Percentiles rank a stretch among this genome's conserved stretches.
Conservation (phyloP, 2,329 filamentous ascomycete genomes). For the Onygenales sp. region DNA sequence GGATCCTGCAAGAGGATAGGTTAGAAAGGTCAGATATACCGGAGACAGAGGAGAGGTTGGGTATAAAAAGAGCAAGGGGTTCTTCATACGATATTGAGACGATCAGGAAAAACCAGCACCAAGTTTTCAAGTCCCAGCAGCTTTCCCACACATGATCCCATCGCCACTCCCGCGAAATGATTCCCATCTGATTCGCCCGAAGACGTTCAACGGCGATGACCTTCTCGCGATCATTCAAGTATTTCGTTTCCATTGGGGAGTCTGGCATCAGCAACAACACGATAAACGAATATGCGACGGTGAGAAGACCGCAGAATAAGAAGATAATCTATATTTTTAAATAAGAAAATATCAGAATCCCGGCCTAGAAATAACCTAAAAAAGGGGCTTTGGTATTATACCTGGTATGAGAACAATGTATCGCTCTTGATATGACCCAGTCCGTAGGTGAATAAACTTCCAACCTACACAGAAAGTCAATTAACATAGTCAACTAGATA, state of each 20-base stretch:
- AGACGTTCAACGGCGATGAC: conserved; percentile 46
- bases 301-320: conserved; percentile 44
- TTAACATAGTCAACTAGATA: conserved; percentile 7
- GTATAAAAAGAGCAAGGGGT: neutral
- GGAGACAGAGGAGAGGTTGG: neutral
- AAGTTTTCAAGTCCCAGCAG: conserved; percentile 24
- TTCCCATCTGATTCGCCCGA: conserved; percentile 46
- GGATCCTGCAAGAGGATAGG: conserved; percentile 18
- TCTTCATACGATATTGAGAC: conserved; percentile 5
- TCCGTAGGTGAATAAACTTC: conserved; percentile 49
- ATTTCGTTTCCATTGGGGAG: conserved; percentile 42
- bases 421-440: conserved; percentile 47
- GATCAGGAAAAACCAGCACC: conserved; percentile 17
- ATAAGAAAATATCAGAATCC: conserved; percentile 1
- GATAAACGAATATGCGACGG: conserved; percentile 37
- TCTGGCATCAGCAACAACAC: conserved; percentile 43
- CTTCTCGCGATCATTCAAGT: conserved; percentile 40
- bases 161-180: conserved; percentile 44
- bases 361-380: neutral
- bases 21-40: neutral
- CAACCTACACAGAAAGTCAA: conserved; percentile 22
- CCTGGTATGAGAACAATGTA: conserved; percentile 26
- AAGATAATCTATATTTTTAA: conserved; percentile 38
- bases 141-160: conserved; percentile 37
- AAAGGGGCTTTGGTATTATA: conserved; percentile 1